Conservation (phyloP, 1,284 basidiomycete genomes). For the Xerocomus minutiporus region DNA sequence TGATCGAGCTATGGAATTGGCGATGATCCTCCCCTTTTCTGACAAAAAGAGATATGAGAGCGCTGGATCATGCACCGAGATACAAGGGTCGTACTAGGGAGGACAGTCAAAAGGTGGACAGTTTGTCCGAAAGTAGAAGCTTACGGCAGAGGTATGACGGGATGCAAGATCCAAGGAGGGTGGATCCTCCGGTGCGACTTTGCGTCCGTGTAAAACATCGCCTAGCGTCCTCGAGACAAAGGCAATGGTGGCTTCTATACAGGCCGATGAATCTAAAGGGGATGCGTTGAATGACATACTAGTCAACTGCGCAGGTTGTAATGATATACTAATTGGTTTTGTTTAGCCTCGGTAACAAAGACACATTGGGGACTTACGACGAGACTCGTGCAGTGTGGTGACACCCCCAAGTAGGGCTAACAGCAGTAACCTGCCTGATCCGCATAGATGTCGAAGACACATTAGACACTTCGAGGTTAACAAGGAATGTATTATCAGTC, state of each 20-base stretch:
- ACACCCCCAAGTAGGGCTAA: slow-evolving; percentile 66
- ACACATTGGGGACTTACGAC: slow-evolving; percentile 39
- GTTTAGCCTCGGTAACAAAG: slow-evolving; percentile 12
- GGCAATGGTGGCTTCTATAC: slow-evolving; percentile 38
- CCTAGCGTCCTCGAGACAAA: slow-evolving; percentile 53
- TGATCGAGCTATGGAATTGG: slow-evolving; percentile 36
- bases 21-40: slow-evolving; percentile 42
- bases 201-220: slow-evolving; percentile 50
- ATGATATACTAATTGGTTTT: slow-evolving; percentile 34
- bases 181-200: slow-evolving; percentile 41
- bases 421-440: slow-evolving; percentile 52
- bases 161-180: slow-evolving; percentile 54
- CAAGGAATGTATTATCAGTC: slow-evolving; percentile 45
- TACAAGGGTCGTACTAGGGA: slow-evolving; percentile 14
- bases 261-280: slow-evolving; percentile 36
- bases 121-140: background rate
- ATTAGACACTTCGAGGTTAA: slow-evolving; percentile 61
- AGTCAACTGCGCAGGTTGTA: slow-evolving; percentile 50
- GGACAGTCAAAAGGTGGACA: slow-evolving; percentile 4
- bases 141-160: slow-evolving; percentile 48
- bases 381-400: slow-evolving; percentile 31
- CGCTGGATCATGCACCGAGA: slow-evolving; percentile 32
- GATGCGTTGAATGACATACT: slow-evolving; percentile 43
- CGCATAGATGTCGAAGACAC: slow-evolving; percentile 39
- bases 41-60: slow-evolving; percentile 47